These are phyloP conservation scores for Immersiella caudata DNA, from an alignment of 495 filamentous ascomycete species.

Conservation along the genomic window DNA sequence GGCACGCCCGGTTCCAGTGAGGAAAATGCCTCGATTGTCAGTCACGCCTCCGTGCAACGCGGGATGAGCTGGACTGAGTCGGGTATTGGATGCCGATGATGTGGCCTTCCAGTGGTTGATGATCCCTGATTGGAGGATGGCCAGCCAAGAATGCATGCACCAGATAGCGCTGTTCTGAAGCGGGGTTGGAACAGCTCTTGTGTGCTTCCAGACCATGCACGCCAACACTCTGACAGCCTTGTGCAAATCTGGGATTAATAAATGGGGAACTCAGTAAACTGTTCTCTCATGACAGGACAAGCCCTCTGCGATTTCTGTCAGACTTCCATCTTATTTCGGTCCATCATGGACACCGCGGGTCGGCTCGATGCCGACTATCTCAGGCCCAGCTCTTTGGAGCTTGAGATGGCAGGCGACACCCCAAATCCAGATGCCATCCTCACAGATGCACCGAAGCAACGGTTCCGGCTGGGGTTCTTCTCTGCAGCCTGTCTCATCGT, in stretches of 20 bases:
- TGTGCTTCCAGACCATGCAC: neutral
- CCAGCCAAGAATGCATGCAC: neutral
- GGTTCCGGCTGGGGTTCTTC: conserved; percentile 31
- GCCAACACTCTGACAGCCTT: neutral
- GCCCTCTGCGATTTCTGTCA: no score
- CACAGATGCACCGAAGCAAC: conserved; percentile 31
- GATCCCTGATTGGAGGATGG: neutral
- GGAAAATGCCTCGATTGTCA: neutral
- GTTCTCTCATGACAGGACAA: no score
- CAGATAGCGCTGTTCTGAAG: neutral
- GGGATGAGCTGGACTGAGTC: neutral
- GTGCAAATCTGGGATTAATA: neutral
- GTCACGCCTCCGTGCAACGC: neutral
- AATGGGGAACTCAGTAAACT: no score
- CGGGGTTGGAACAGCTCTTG: neutral
- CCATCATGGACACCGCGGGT: neutral
- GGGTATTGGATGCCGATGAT: neutral
- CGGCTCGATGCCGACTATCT: neutral
- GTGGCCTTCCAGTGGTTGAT: neutral
- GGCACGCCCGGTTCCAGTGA: neutral
- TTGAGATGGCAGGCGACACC: conserved; percentile 8
- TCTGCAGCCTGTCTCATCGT: conserved; percentile 30
- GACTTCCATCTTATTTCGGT: no score
- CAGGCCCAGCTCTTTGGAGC: neutral
- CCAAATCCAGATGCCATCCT: conserved; percentile 27